Evolutionary conservation across 2,329 filamentous ascomycete genomes (phyloP).

Genomic region (Aspergillus udagawae): DNA sequence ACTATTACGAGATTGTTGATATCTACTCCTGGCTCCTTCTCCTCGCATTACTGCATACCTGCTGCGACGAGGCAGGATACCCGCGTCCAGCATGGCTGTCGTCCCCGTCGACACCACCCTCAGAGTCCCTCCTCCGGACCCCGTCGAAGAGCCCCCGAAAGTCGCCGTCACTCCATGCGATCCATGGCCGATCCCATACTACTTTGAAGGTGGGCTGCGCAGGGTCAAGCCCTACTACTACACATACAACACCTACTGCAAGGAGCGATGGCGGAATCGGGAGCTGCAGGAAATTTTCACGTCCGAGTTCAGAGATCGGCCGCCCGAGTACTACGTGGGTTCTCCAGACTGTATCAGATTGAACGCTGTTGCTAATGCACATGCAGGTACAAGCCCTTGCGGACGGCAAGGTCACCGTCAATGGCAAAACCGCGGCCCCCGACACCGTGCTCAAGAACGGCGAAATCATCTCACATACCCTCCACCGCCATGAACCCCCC

Average conservation of each 20-base stretch:
- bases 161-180: slow-evolving; percentile 31
- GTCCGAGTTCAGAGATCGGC: slow-evolving; percentile 86
- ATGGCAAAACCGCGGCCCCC: slow-evolving; percentile 66
- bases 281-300: slow-evolving; percentile 82
- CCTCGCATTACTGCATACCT: slow-evolving; percentile 38
- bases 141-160: slow-evolving; percentile 14
- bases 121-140: slow-evolving; percentile 24
- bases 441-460: slow-evolving; percentile 78
- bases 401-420: slow-evolving; percentile 72
- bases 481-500: slow-evolving; percentile 93
- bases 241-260: slow-evolving; percentile 93
- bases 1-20: background rate
- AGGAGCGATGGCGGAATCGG: slow-evolving; percentile 84
- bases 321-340: slow-evolving; percentile 77
- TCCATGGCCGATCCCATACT: slow-evolving; percentile 66
- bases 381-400: slow-evolving; percentile 68
- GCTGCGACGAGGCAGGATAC: slow-evolving; percentile 32
- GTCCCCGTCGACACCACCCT: slow-evolving; percentile 25
- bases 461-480: slow-evolving; percentile 84
- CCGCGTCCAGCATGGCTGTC: slow-evolving; percentile 36
- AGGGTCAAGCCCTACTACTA: slow-evolving; percentile 83
- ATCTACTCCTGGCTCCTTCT: slow-evolving; percentile 32
- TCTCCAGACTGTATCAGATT: background rate
- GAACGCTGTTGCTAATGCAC: background rate
- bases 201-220: slow-evolving; percentile 76